Evolutionary conservation across 2,329 filamentous ascomycete genomes (phyloP).

Genomic region (Ilyonectria mors-panacis): DNA sequence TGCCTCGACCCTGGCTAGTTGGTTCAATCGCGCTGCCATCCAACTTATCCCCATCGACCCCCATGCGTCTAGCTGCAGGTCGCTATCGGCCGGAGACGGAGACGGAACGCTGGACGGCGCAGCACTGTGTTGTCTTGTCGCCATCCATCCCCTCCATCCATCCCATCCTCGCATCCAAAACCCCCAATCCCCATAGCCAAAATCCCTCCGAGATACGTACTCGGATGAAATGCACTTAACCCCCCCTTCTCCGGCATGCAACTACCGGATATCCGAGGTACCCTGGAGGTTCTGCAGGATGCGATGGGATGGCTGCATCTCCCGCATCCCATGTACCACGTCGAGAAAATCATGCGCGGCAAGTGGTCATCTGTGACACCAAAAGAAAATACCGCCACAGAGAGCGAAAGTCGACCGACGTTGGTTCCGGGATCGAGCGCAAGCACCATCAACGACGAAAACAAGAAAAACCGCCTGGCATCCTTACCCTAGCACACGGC

Average conservation of each 20-base stretch:
- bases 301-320: not conserved
- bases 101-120: not conserved
- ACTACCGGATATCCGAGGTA: slow-evolving; percentile 11
- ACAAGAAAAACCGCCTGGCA: not conserved
- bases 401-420: not conserved
- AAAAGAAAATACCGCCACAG: not conserved
- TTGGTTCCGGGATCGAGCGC: not conserved
- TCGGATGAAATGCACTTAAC: not conserved
- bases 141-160: slow-evolving; percentile 10
- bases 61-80: slow-evolving; percentile 44
- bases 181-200: not conserved
- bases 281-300: not conserved
- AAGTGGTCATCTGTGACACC: not conserved
- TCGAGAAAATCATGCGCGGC: not conserved
- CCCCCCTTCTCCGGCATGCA: slow-evolving; percentile 2
- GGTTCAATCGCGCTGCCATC: slow-evolving; percentile 31
- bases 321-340: not conserved
- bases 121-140: slow-evolving; percentile 7
- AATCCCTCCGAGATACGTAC: slow-evolving; percentile 8
- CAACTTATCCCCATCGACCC: slow-evolving; percentile 16
- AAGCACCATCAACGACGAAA: not conserved
- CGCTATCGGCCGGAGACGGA: slow-evolving; percentile 41
- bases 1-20: not conserved
- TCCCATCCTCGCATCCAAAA: not conserved
- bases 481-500: slow-evolving; percentile 11